These are phyloP conservation scores for Cadophora malorum DNA, from an alignment of 2,329 filamentous ascomycete genomes.

Conservation along the genomic window DNA sequence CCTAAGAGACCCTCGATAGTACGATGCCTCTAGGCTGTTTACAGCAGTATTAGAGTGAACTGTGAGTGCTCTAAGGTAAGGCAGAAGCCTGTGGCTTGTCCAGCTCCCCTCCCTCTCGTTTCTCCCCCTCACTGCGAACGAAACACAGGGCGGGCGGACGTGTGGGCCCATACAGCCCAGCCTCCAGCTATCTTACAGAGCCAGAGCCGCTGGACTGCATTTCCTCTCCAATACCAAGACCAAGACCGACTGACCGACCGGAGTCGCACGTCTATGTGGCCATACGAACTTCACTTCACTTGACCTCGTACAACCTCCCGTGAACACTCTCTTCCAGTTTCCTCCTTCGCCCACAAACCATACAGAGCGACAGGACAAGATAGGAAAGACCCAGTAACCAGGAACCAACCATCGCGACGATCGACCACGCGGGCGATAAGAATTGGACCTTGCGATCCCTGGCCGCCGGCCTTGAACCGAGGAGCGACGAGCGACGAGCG, in stretches of 20 bases:
- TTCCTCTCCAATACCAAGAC: slow-evolving; percentile 1
- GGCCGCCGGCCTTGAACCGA: slow-evolving; percentile 12
- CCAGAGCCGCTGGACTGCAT: slow-evolving; percentile 16
- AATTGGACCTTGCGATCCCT: slow-evolving; percentile 20
- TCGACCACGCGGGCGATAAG: slow-evolving; percentile 15
- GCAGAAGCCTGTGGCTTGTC: slow-evolving; percentile 13
- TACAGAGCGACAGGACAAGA: slow-evolving; percentile 5
- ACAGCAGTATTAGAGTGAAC: slow-evolving; percentile 4
- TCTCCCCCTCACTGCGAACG: not conserved
- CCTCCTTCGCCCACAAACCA: slow-evolving; percentile 7
- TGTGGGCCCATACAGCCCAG: slow-evolving; percentile 1
- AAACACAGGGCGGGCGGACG: slow-evolving; percentile 11
- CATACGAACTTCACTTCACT: not conserved
- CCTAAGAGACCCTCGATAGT: not conserved
- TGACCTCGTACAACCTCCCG: not conserved
- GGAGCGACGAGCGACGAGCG: not conserved
- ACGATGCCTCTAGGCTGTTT: slow-evolving; percentile 6
- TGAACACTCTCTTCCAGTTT: not conserved
- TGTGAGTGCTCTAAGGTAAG: slow-evolving; percentile 4
- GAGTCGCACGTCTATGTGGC: slow-evolving; percentile 10
- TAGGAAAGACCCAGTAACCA: slow-evolving; percentile 1
- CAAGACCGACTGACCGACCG: slow-evolving; percentile 5
- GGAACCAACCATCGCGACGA: slow-evolving; percentile 12
- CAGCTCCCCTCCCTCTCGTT: not conserved
- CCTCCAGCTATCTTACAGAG: slow-evolving; percentile 4